These are phyloP conservation scores for Oryza coarctata DNA, from an alignment of 176 grass and related monocot genomes.

Conservation along the genomic window DNA sequence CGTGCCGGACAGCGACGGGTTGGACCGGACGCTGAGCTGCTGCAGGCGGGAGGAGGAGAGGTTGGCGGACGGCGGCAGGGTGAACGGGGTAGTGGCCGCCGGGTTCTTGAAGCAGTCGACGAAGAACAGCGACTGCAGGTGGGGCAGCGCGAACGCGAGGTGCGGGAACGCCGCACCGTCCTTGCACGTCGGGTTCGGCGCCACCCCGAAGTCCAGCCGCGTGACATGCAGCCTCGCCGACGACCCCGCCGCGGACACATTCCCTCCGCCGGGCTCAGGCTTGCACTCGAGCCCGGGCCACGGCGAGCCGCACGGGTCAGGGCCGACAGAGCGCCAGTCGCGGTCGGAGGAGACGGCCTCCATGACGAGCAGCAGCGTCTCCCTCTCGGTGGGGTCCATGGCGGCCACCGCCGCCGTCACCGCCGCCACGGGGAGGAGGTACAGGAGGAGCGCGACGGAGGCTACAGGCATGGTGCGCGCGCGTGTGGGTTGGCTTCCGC, in stretches of 20 bases:
- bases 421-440: slow-evolving; percentile 27
- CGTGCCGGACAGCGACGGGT: slow-evolving; percentile 69
- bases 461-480: slow-evolving; percentile 4
- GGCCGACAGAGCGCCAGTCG: slow-evolving; percentile 65
- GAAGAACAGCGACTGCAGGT: slow-evolving; percentile 74
- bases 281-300: slow-evolving; percentile 98
- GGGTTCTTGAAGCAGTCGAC: slow-evolving; percentile 69
- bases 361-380: slow-evolving; percentile 79
- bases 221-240: slow-evolving; percentile 52
- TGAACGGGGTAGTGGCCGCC: slow-evolving; percentile 37
- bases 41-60: slow-evolving; percentile 54
- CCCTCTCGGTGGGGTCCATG: slow-evolving; percentile 71
- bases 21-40: slow-evolving; percentile 76
- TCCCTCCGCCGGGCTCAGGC: not conserved
- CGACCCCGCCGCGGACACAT: not conserved
- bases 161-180: slow-evolving; percentile 53
- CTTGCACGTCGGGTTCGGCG: slow-evolving; percentile 73
- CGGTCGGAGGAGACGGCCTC: slow-evolving; percentile 87
- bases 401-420: slow-evolving; percentile 24
- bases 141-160: slow-evolving; percentile 56
- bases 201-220: slow-evolving; percentile 77
- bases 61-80: slow-evolving; percentile 50
- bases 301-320: slow-evolving; percentile 68
- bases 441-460: slow-evolving; percentile 1
- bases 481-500: not conserved